Evolutionary conservation across 2,329 filamentous ascomycete species (phyloP), one percentile per base, ranked within the genome.

Genomic region (Cladosporium sp.): DNA sequence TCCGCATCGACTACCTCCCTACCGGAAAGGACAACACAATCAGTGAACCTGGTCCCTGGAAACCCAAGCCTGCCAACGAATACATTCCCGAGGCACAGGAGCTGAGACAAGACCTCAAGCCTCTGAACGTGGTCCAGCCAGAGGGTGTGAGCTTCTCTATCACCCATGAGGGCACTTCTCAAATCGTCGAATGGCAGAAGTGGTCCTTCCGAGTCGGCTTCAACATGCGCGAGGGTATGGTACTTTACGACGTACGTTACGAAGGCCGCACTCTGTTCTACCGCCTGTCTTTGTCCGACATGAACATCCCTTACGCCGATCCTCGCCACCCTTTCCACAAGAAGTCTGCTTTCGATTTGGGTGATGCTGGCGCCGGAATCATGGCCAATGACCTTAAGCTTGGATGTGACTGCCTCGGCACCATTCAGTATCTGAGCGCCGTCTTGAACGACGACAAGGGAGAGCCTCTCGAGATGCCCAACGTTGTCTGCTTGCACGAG

Each of bases 121-220:
- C 88, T 2, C 82, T 92, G 67, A 84, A 90, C 64, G 85, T 93
- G 47, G 79, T 84, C 1, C 89, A 93, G 63, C 84, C 84, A 0
- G 83, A 89, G 30, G 88, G 88, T 0, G 81, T 87, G 0, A 88
- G 84, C 1, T 90, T 91, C 72, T 76, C 73, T 0, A 78, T 88
- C 9, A 75, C 70, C 1, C 71, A 77, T 25, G 73, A 77, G 28
- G 76, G 73, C n/a, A 77, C 19, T 69, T 89, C 38, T 75, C 80
- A 60, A 87, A 63, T 75, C 11, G 71, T 79, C 11, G 73, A 78
- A 42, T 79, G 87, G 87, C 86, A 89, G 70, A 89, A 86, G 63
- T 87, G 84, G 84, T 74, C 74, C 1, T 82, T 86, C 71, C 76
- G 83, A 51, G 76, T 86, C 22, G 83, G 83, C 14, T 87, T 84